A percentile compares a stretch with the other conserved stretches of the same genome.
Conservation (phyloP, 495 filamentous ascomycete genomes). For the Tuber borchii region DNA sequence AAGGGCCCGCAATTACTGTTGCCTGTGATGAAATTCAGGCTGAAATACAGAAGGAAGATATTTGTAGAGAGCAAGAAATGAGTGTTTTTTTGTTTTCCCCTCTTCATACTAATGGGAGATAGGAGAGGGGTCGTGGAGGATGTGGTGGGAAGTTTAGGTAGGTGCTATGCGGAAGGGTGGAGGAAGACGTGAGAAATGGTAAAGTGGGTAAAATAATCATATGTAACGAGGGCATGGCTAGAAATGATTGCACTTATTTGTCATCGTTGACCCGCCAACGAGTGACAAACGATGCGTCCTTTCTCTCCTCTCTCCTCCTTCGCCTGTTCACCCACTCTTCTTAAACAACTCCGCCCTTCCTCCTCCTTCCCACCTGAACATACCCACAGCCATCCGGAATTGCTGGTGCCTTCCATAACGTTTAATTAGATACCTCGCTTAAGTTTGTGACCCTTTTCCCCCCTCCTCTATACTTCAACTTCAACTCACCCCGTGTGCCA, state of each 20-base stretch:
- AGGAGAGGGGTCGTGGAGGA: conserved; percentile 8
- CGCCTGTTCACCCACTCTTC: too few relatives aligned
- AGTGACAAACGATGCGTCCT: conserved; percentile 5
- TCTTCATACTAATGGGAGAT: not conserved
- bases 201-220: not conserved
- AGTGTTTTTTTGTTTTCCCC: too few relatives aligned
- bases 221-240: not conserved
- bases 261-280: not conserved
- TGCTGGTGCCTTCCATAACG: not conserved
- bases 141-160: too few relatives aligned
- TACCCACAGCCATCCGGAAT: not conserved
- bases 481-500: conserved; percentile 5
- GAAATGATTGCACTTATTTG: not conserved
- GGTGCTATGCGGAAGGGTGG: too few relatives aligned
- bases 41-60: not conserved
- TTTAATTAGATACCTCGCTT: too few relatives aligned
- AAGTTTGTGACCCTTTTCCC: not conserved
- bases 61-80: not conserved
- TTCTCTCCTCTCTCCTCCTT: too few relatives aligned
- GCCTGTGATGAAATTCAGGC: not conserved
- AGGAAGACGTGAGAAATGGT: conserved; percentile 11
- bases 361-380: too few relatives aligned
- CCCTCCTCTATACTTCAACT: not conserved
- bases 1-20: not conserved
- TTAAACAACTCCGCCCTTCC: too few relatives aligned